A percentile compares a stretch with the other conserved stretches of the same genome.
These are phyloP conservation scores for Fusarium setosum DNA, from an alignment of 2,329 filamentous ascomycete genomes.

Conservation along the genomic window DNA sequence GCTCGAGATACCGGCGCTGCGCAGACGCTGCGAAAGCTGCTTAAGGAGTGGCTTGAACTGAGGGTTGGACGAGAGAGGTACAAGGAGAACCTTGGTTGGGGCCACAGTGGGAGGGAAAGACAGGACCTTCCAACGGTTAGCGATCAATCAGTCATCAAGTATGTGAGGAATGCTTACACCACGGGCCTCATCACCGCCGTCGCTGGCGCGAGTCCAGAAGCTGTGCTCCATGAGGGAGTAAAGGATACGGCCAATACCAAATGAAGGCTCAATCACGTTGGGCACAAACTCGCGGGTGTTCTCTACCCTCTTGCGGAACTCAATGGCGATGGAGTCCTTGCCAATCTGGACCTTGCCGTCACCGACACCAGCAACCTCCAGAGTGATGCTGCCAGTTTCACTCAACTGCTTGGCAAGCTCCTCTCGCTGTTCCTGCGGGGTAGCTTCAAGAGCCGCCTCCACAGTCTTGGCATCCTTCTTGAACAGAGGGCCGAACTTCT, in stretches of 20 bases:
- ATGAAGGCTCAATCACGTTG: conserved; percentile 97
- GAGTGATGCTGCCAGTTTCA: conserved; percentile 77
- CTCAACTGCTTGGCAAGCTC: conserved; percentile 80
- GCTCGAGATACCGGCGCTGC: conserved; percentile 81
- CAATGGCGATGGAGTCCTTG: conserved; percentile 84
- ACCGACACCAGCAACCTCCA: conserved; percentile 76
- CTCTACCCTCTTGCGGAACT: conserved; percentile 84
- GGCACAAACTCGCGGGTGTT: conserved; percentile 92
- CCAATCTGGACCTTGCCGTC: conserved; percentile 82
- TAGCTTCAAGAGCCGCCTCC: conserved; percentile 79
- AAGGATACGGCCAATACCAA: conserved; percentile 94
- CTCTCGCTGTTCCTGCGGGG: conserved; percentile 85
- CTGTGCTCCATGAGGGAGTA: conserved; percentile 94
- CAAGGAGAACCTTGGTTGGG: conserved; percentile 95
- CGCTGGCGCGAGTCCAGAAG: conserved; percentile 85
- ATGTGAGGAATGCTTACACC: conserved; percentile 70
- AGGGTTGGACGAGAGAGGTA: conserved; percentile 84
- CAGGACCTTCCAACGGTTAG: conserved; percentile 56
- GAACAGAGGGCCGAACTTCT: conserved; percentile 94
- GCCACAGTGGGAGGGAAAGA: conserved; percentile 74
- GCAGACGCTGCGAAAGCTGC: conserved; percentile 79
- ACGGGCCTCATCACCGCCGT: conserved; percentile 77
- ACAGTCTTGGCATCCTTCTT: conserved; percentile 94
- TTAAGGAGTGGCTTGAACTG: conserved; percentile 84
- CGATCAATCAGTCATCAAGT: neutral